These are phyloP conservation scores for Brassica rapa DNA, from an alignment of 345 rosid species.

Conservation along the genomic window DNA sequence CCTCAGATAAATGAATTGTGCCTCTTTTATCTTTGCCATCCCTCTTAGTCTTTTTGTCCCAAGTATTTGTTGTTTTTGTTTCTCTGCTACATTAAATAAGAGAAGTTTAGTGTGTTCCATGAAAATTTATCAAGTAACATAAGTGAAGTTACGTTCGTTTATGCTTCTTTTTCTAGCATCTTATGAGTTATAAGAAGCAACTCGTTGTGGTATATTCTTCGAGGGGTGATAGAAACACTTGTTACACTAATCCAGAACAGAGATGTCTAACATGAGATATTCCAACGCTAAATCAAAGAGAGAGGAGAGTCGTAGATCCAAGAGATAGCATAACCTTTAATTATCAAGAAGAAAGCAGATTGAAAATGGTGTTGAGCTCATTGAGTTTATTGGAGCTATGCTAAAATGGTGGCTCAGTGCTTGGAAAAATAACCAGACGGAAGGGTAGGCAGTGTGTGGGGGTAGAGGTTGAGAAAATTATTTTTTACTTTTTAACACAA, in stretches of 20 bases:
- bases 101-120: background rate
- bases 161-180: no score
- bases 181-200: background rate
- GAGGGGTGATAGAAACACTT: background rate
- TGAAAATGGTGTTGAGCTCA: no score
- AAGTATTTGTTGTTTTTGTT: background rate
- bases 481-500: no score
- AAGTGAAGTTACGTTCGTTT: background rate
- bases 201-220: background rate
- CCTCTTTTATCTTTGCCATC: background rate
- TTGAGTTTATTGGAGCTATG: no score
- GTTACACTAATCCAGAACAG: background rate
- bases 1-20: background rate
- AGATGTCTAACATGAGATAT: background rate
- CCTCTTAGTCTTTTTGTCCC: background rate
- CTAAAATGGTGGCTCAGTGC: no score
- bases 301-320: no score
- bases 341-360: no score
- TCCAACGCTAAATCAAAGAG: no score
- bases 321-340: no score
- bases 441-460: no score
- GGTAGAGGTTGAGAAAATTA: no score
- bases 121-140: background rate
- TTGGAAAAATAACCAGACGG: no score
- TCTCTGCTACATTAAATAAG: background rate